Percentiles rank a stretch among this genome's conserved stretches.
phyloP scores from a whole-genome alignment of 805 yeast species.

The Candida nanaspora region DNA sequence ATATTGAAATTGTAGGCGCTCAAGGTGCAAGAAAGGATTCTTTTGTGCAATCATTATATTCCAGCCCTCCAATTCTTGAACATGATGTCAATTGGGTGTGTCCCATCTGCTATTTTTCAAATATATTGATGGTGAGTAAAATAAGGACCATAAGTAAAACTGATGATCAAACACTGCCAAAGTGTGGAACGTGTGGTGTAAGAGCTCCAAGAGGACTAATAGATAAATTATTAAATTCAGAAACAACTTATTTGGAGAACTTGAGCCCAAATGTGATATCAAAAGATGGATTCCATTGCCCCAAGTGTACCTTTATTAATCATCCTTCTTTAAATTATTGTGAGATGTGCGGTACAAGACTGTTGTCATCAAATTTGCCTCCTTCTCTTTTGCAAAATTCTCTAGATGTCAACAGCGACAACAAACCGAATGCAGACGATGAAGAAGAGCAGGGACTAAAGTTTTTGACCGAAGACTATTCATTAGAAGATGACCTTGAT shows the following conservation, averaged over 20 bases:
- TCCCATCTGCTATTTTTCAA: constrained; percentile 78
- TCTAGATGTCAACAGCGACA: not conserved
- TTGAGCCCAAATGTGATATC: not conserved
- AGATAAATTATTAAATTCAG: constrained; percentile 11
- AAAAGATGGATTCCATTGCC: constrained; percentile 34
- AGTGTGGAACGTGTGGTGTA: constrained; percentile 61
- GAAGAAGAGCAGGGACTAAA: constrained; percentile 1
- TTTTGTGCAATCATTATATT: not conserved
- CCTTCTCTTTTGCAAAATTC: constrained; percentile 4
- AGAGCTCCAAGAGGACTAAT: constrained; percentile 31
- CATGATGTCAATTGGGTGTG: constrained; percentile 60
- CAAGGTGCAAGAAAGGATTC: not conserved
- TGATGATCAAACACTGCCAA: constrained; percentile 23
- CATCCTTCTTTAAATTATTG: constrained; percentile 74
- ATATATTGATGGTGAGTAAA: constrained; percentile 29
- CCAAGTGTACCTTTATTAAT: constrained; percentile 59
- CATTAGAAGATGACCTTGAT: constrained; percentile 18
- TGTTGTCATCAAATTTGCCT: constrained; percentile 24
- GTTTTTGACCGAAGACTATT: constrained; percentile 7
- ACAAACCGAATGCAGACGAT: not conserved
- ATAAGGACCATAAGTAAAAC: constrained; percentile 2
- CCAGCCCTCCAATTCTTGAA: not conserved
- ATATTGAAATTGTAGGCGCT: no score
- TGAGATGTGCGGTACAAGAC: constrained; percentile 76
- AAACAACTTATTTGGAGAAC: not conserved